These are phyloP conservation scores for Xylariaceae sp. DNA, from an alignment of 2,329 filamentous ascomycete genomes.

Conservation along the genomic window DNA sequence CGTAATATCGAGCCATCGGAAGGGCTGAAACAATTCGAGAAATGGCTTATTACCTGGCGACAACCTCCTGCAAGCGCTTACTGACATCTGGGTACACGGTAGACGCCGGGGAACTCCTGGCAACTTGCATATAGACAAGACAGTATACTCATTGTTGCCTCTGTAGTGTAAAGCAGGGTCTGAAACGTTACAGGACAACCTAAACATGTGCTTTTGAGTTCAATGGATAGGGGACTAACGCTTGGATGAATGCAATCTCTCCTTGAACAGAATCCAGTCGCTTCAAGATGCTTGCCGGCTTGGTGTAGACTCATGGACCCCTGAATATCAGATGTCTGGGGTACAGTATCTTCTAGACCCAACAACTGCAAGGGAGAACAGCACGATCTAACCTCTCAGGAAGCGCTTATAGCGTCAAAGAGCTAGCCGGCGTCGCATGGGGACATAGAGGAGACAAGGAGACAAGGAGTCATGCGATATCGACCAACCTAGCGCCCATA, in stretches of 20 bases:
- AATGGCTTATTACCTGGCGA: conserved; percentile 18
- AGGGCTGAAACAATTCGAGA: conserved; percentile 22
- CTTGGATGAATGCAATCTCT: conserved; percentile 18
- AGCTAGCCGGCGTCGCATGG: conserved; percentile 21
- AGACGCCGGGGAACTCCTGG: conserved; percentile 23
- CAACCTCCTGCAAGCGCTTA: conserved; percentile 22
- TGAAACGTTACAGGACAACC: conserved; percentile 27
- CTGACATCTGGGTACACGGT: conserved; percentile 15
- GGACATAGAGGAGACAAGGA: conserved; percentile 17
- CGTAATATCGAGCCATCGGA: conserved; percentile 12
- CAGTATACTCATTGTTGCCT: conserved; percentile 13
- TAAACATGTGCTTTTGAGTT: conserved; percentile 16
- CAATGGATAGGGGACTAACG: conserved; percentile 13
- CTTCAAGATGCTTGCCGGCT: conserved; percentile 18
- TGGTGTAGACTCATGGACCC: conserved; percentile 21
- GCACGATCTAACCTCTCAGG: conserved; percentile 18
- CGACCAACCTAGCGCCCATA: conserved; percentile 25
- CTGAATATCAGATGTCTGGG: conserved; percentile 17
- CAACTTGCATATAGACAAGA: conserved; percentile 26
- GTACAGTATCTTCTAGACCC: conserved; percentile 17
- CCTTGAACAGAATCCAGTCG: conserved; percentile 29
- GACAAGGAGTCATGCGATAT: conserved; percentile 28
- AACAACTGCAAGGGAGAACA: conserved; percentile 19
- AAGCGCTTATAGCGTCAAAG: conserved; percentile 27
- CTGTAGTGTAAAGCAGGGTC: conserved; percentile 8